A percentile compares a stretch with the other conserved stretches of the same genome.
Evolutionary conservation across 768 basidiomycete genomes (phyloP).

Genomic region (Pleurotus tuoliensis): DNA sequence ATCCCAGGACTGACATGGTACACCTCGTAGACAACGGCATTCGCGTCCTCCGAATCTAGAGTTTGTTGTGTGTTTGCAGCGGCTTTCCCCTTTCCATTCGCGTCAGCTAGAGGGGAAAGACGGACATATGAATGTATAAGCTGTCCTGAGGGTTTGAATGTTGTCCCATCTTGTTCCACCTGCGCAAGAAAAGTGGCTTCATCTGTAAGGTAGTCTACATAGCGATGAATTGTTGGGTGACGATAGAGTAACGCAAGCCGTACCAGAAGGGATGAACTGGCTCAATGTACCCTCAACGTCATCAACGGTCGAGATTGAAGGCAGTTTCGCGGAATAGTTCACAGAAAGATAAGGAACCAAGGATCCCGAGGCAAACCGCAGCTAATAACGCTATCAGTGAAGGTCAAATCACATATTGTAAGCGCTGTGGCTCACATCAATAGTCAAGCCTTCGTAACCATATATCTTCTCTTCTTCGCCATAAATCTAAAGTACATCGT

Average conservation of each 20-base stretch:
- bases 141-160: constrained; percentile 75
- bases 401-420: neutral
- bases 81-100: constrained; percentile 54
- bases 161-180: constrained; percentile 73
- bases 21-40: constrained; percentile 77
- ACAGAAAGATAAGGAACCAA: constrained; percentile 73
- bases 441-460: constrained; percentile 80
- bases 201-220: constrained; percentile 67
- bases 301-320: constrained; percentile 67
- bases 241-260: constrained; percentile 9
- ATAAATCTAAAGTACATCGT: constrained; percentile 58
- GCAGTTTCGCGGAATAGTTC: constrained; percentile 63
- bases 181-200: constrained; percentile 61
- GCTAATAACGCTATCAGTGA: constrained; percentile 34
- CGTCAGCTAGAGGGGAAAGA: constrained; percentile 32
- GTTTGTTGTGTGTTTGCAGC: constrained; percentile 27
- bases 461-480: constrained; percentile 97
- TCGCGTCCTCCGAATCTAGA: constrained; percentile 49
- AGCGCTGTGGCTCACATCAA: constrained; percentile 59
- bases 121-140: constrained; percentile 76
- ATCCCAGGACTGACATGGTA: constrained; percentile 67
- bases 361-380: constrained; percentile 86
- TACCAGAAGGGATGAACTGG: constrained; percentile 75
- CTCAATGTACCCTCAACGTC: constrained; percentile 79
- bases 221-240: neutral